These are phyloP conservation scores for Plasmodium fragile DNA, from an alignment of 169 alveolate genomes.

Conservation along the genomic window DNA sequence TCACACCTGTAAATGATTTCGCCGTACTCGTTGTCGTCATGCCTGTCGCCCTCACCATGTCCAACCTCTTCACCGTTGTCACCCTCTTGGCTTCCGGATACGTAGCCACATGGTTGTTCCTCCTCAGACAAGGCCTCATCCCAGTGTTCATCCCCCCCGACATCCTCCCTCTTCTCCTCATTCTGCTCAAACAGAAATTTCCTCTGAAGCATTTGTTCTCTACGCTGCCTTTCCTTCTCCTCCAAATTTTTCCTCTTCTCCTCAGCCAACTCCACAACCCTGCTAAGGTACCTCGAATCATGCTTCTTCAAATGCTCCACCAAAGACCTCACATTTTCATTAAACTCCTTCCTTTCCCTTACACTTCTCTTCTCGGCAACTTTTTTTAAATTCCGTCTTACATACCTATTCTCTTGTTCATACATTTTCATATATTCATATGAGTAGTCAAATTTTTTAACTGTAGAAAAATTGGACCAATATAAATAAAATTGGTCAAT, in stretches of 20 bases:
- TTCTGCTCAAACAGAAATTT: constrained; percentile 13
- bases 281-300: constrained; percentile 75
- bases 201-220: constrained; percentile 15
- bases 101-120: constrained; percentile 23
- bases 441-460: constrained; percentile 79
- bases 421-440: constrained; percentile 11
- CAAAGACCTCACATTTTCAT: constrained; percentile 82
- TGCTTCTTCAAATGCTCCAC: constrained; percentile 84
- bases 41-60: neutral
- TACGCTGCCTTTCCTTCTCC: constrained; percentile 23
- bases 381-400: constrained; percentile 47
- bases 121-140: neutral
- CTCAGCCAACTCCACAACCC: constrained; percentile 34
- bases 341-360: constrained; percentile 86
- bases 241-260: constrained; percentile 39
- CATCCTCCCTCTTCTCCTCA: constrained; percentile 69
- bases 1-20: constrained; percentile 78
- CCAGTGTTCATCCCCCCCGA: constrained; percentile 10
- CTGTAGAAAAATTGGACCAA: constrained; percentile 88
- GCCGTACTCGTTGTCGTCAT: neutral
- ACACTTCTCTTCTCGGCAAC: constrained; percentile 81
- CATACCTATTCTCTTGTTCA: constrained; percentile 53
- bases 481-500: constrained; percentile 85
- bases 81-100: neutral
- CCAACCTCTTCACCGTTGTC: neutral